Base-by-base conservation (phyloP, 208 protist genomes). In the Acanthamoeba healyi region DNA sequence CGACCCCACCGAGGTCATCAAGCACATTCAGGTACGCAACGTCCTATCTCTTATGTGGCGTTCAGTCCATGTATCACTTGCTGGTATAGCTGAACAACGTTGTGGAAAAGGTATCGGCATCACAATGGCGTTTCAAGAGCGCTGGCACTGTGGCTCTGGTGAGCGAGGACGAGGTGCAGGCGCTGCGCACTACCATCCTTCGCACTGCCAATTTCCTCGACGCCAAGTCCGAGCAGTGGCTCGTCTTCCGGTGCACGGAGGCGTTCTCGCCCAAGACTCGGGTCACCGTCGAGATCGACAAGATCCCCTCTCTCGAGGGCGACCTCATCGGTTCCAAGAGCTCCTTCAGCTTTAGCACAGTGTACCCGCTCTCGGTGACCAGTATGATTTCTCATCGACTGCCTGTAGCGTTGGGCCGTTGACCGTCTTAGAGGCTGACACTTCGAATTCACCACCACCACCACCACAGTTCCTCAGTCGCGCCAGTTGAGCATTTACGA, bases 241-340 rank as follows among this genome's bases (percentile, higher is more conserved):
- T 94, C 44, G 61, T 58, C 51, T 77, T 94, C 72, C n/a, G 56
- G 19, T 82, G 67, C 70, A 32, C 72, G 36, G 72, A 94, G 49
- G 38, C 36, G 40, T 74, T 94, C 63, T 24, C 65, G 22, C 56
- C 42, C 56, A 82, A 94, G 32, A 65, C 89, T 29, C 49, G 26
- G 1, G 51, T 94, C 29, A 94, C 54, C 34, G 89, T 94, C 24
- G 84, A 63, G 63, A 40, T 94, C n/a, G 67, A 38, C 46, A 94
- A 94, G 89, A 34, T 94, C 9, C 46, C 46, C 7, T 94, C 89
- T n/a, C 42, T 94, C 29, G 89, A 94, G 38, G 89, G 89, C 1
- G 0, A 63, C 29, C 72, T 94, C 22, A 42, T 84, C 22, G 46
- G 49, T 0, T 14, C 82, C 29, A 36, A 82, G 22, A 7, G 26